phyloP scores from a whole-genome alignment of 2,329 filamentous ascomycete species.

The Penicillium expansum region DNA sequence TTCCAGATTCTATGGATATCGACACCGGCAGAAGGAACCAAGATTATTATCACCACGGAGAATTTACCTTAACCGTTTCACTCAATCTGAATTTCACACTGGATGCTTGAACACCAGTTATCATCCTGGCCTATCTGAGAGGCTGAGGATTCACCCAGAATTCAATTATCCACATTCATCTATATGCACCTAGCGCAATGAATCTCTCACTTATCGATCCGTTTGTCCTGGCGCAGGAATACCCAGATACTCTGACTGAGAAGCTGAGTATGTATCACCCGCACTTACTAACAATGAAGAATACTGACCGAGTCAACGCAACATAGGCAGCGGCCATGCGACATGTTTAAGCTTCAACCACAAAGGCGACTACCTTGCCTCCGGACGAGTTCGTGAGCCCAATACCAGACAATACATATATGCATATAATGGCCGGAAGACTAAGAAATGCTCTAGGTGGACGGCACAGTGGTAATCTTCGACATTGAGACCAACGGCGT shows the following conservation, averaged over 20 bases:
- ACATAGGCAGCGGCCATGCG: conserved; percentile 59
- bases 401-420: not conserved
- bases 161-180: not conserved
- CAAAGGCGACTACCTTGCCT: conserved; percentile 90
- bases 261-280: conserved; percentile 64
- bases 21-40: conserved; percentile 4
- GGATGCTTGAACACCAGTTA: conserved; percentile 25
- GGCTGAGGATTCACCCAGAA: conserved; percentile 20
- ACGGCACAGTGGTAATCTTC: conserved; percentile 93
- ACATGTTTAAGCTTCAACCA: conserved; percentile 82
- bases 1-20: conserved; percentile 3
- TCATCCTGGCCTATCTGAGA: conserved; percentile 24
- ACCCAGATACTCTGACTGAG: conserved; percentile 84
- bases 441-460: conserved; percentile 51
- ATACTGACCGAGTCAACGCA: conserved; percentile 14
- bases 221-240: conserved; percentile 73
- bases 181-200: conserved; percentile 47
- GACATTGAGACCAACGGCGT: conserved; percentile 97
- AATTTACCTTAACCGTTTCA: too few relatives aligned
- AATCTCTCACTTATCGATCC: conserved; percentile 71
- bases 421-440: not conserved
- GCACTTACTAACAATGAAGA: not conserved
- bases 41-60: not conserved
- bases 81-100: too few relatives aligned
- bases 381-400: conserved; percentile 65